Evolutionary conservation across 2,329 filamentous ascomycete genomes (phyloP).

Genomic region (Penicillium palitans): DNA sequence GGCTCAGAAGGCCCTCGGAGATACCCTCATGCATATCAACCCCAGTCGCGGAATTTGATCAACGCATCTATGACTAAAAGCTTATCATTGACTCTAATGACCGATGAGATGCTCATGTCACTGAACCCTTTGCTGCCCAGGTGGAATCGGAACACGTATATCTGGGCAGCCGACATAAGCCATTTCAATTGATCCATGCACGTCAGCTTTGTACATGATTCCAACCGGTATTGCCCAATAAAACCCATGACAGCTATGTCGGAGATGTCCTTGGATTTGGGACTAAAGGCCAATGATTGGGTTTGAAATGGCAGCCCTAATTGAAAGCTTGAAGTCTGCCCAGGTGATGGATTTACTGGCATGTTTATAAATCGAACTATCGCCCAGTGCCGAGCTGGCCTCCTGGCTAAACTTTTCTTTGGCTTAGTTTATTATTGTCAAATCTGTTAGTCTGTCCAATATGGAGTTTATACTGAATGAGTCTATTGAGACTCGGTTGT

Average conservation of each 20-base stretch:
- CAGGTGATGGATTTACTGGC: not conserved
- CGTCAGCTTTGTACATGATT: not conserved
- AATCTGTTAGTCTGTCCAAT: not conserved
- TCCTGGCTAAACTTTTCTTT: not conserved
- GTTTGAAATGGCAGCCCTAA: not conserved
- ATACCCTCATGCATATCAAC: not conserved
- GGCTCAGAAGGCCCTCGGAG: not conserved
- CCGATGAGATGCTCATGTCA: too few species aligned
- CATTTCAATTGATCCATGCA: not conserved
- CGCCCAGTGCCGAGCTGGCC: not conserved
- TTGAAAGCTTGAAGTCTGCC: not conserved
- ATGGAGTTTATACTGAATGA: slow-evolving; percentile 17
- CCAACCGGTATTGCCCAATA: not conserved
- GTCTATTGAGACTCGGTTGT: slow-evolving; percentile 35
- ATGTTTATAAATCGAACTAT: not conserved
- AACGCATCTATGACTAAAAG: not conserved
- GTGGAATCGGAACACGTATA: not conserved
- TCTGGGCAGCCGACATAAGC: not conserved
- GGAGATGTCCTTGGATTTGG: not conserved
- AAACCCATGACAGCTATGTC: not conserved
- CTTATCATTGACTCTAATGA: not conserved
- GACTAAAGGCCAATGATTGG: not conserved
- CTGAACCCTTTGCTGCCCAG: not conserved
- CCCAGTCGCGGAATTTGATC: not conserved
- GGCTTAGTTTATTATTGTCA: not conserved